Evolutionary conservation across 2,329 filamentous ascomycete genomes (phyloP).

Genomic region (Colletotrichum noveboracense): DNA sequence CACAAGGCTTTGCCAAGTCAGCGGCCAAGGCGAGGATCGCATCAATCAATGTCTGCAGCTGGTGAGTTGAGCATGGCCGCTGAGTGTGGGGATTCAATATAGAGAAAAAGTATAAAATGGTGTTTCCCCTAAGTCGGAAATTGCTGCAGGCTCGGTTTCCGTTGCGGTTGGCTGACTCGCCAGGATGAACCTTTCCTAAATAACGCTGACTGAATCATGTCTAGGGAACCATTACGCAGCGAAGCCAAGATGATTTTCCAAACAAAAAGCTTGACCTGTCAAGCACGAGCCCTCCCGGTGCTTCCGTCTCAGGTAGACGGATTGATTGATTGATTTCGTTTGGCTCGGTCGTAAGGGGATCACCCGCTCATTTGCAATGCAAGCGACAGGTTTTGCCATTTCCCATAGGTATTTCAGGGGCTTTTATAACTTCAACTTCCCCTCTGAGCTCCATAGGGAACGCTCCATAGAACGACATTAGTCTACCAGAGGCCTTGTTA

Average conservation of each 20-base stretch:
- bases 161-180: background rate
- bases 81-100: background rate
- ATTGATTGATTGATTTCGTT: background rate
- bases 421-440: background rate
- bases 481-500: background rate
- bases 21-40: background rate
- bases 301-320: background rate
- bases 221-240: background rate
- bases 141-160: background rate
- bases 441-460: background rate
- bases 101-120: conserved; percentile 3
- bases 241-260: background rate
- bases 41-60: background rate
- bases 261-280: background rate
- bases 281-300: background rate
- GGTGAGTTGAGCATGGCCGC: background rate
- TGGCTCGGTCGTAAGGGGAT: background rate
- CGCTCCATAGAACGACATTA: background rate
- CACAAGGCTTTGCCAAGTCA: background rate
- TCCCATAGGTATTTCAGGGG: background rate
- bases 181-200: background rate
- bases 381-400: background rate
- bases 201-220: background rate
- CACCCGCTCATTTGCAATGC: background rate
- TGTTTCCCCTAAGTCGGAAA: background rate